phyloP scores from a whole-genome alignment of 805 yeast genomes.

The Kodamaea kaohsiungensis region DNA sequence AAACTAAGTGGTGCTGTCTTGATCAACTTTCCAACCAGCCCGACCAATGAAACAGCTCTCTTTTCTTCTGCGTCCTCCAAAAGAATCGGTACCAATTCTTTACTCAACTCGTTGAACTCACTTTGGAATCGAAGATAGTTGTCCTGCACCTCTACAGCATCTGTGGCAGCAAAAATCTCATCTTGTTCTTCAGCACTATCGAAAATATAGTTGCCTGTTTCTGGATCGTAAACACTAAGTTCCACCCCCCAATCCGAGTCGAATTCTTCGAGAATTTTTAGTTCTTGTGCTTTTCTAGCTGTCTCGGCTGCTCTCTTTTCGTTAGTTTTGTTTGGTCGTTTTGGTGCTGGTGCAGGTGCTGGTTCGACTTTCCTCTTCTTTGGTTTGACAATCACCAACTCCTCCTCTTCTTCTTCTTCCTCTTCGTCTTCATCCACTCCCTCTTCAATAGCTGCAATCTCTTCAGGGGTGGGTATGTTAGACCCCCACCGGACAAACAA shows the following conservation, averaged over 20 bases:
- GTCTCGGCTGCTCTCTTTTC: constrained; percentile 11
- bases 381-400: constrained; percentile 4
- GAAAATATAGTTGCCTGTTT: constrained; percentile 36
- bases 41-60: constrained; percentile 15
- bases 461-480: constrained; percentile 46
- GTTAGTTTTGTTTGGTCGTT: constrained; percentile 12
- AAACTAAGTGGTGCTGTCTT: constrained; percentile 28
- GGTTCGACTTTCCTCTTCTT: constrained; percentile 12
- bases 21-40: constrained; percentile 18
- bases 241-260: constrained; percentile 48
- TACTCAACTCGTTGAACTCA: constrained; percentile 19
- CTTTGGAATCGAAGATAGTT: constrained; percentile 16
- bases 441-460: constrained; percentile 33
- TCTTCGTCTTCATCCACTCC: constrained; percentile 16
- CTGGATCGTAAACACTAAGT: constrained; percentile 23
- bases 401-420: constrained; percentile 17
- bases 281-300: constrained; percentile 14
- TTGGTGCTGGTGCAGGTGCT: constrained; percentile 6
- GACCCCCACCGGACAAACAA: constrained; percentile 43
- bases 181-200: constrained; percentile 32
- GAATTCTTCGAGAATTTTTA: constrained; percentile 17
- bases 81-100: constrained; percentile 17
- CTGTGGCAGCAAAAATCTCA: constrained; percentile 18
- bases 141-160: constrained; percentile 21
- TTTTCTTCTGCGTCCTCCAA: constrained; percentile 17